Conservation (phyloP, 306 rosid species). For the Rubus idaeus region DNA sequence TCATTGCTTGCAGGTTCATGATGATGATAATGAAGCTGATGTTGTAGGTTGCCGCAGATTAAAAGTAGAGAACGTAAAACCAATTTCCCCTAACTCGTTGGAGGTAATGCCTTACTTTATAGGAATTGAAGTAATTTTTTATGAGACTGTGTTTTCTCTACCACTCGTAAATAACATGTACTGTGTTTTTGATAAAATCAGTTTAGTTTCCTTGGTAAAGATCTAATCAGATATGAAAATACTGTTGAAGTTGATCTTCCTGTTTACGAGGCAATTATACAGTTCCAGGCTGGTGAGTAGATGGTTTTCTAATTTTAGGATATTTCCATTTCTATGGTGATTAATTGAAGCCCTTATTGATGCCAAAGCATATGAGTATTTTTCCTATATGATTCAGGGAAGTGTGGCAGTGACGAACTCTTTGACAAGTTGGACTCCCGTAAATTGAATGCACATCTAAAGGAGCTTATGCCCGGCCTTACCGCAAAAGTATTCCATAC, state of each 20-base stretch:
- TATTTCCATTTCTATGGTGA: too few species aligned
- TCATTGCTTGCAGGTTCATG: conserved; percentile 68
- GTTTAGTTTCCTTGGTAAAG: conserved; percentile 98
- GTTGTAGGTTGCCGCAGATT: conserved; percentile 95
- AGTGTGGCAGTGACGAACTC: conserved; percentile 65
- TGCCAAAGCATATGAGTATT: conserved; percentile 10
- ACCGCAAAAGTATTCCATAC: conserved; percentile 97
- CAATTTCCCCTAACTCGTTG: conserved; percentile 68
- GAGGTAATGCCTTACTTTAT: conserved; percentile 49
- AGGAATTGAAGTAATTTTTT: neutral
- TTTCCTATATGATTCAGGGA: conserved; percentile 50
- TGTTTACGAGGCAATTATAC: conserved; percentile 80
- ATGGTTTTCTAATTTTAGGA: conserved; percentile 6
- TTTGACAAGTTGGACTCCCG: conserved; percentile 81
- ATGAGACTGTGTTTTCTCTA: too few species aligned
- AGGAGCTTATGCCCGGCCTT: conserved; percentile 95
- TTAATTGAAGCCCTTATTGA: too few species aligned
- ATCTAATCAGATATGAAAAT: conserved; percentile 88
- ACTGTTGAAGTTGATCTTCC: conserved; percentile 83
- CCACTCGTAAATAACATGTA: too few species aligned
- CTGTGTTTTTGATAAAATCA: conserved; percentile 31
- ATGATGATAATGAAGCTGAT: conserved; percentile 95
- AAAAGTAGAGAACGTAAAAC: conserved; percentile 88
- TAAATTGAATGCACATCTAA: conserved; percentile 84
- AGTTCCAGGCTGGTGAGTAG: conserved; percentile 71